Conservation (phyloP, 2,329 filamentous ascomycete genomes). For the Sclerotinia nivalis region DNA sequence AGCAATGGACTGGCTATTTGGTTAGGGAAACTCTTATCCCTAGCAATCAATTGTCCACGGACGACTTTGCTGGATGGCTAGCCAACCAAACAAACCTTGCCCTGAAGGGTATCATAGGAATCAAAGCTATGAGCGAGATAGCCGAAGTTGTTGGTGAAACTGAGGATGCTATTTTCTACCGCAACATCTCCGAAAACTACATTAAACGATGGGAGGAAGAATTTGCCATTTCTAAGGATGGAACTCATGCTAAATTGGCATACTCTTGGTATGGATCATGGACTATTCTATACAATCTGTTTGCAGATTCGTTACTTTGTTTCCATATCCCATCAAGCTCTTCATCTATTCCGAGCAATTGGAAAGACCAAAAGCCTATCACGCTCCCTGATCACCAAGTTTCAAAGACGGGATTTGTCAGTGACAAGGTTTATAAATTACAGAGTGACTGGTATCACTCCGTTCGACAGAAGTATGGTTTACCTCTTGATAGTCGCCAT, state of each 20-base stretch:
- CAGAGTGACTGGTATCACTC: constrained; percentile 80
- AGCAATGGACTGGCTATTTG: constrained; percentile 69
- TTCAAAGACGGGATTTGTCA: constrained; percentile 61
- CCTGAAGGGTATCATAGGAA: constrained; percentile 75
- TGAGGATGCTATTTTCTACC: constrained; percentile 59
- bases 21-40: constrained; percentile 64
- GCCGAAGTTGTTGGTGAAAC: constrained; percentile 57
- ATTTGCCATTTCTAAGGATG: constrained; percentile 64
- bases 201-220: constrained; percentile 64
- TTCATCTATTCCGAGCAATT: constrained; percentile 32
- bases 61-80: constrained; percentile 70
- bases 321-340: constrained; percentile 59
- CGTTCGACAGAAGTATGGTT: constrained; percentile 77
- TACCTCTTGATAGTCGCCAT: constrained; percentile 80
- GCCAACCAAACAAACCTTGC: constrained; percentile 71
- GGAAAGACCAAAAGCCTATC: constrained; percentile 36
- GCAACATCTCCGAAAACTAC: constrained; percentile 61
- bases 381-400: constrained; percentile 9
- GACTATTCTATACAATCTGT: constrained; percentile 73
- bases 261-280: constrained; percentile 75
- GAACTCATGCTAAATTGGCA: constrained; percentile 66
- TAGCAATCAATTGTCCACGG: constrained; percentile 66
- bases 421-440: constrained; percentile 71
- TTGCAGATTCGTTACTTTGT: constrained; percentile 72
- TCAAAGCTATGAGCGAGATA: constrained; percentile 73